phyloP scores from a whole-genome alignment of 495 filamentous ascomycete genomes.

The Xylaria grammica region DNA sequence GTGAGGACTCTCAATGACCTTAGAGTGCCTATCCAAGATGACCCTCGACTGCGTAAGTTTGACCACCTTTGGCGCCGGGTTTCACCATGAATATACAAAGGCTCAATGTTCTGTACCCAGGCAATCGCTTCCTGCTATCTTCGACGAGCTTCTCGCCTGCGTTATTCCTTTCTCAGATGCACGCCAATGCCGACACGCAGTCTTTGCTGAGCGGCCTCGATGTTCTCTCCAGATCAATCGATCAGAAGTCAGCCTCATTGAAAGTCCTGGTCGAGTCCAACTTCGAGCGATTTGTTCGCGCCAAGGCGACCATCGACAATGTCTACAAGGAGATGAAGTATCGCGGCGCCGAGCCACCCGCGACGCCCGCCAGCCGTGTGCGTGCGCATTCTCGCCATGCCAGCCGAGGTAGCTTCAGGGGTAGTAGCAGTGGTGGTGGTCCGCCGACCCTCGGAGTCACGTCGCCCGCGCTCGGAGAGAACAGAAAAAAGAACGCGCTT shows the following conservation, averaged over 20 bases:
- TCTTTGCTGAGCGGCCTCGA: conserved; percentile 79
- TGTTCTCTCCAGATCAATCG: conserved; percentile 84
- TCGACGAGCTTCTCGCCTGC: conserved; percentile 94
- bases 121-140: conserved; percentile 90
- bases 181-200: conserved; percentile 80
- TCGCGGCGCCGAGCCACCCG: conserved; percentile 70
- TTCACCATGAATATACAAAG: conserved; percentile 7
- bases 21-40: conserved; percentile 85
- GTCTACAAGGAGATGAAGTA: conserved; percentile 98
- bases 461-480: conserved; percentile 44
- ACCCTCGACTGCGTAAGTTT: conserved; percentile 72
- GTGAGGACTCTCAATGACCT: conserved; percentile 74
- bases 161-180: conserved; percentile 88
- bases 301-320: conserved; percentile 96
- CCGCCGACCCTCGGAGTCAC: conserved; percentile 32
- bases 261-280: conserved; percentile 97
- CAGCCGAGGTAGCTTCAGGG: conserved; percentile 69
- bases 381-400: conserved; percentile 63
- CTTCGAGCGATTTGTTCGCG: conserved; percentile 95
- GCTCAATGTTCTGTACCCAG: conserved; percentile 44
- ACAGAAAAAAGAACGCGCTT: conserved; percentile 83
- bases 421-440: conserved; percentile 60
- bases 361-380: conserved; percentile 38
- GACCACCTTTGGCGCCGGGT: background rate
- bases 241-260: conserved; percentile 93